Evolutionary conservation across 768 basidiomycete species (phyloP).

Genomic region (Collybia sordida): DNA sequence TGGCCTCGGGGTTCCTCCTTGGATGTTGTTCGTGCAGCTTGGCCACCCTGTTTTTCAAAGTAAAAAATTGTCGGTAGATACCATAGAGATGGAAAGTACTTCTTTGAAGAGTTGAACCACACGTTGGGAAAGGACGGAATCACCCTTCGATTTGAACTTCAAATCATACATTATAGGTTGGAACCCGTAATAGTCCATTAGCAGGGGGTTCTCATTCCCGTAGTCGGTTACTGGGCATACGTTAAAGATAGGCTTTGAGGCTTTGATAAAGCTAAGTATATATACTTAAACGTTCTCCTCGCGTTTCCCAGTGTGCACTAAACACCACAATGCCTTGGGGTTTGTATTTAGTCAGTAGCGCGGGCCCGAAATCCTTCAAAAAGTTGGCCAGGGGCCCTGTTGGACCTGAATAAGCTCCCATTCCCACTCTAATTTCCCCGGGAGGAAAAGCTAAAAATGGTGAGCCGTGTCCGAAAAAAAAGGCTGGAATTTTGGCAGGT

Average conservation of each 20-base stretch:
- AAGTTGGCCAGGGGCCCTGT: slow-evolving; percentile 57
- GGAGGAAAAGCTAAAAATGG: slow-evolving; percentile 47
- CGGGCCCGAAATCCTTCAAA: slow-evolving; percentile 63
- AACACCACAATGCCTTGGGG: slow-evolving; percentile 82
- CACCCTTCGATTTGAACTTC: slow-evolving; percentile 69
- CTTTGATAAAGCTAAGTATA: too few relatives aligned
- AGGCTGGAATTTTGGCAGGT: slow-evolving; percentile 63
- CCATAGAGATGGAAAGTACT: slow-evolving; percentile 19
- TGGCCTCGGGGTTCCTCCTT: slow-evolving; percentile 55
- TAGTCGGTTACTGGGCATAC: slow-evolving; percentile 65
- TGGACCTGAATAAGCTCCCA: slow-evolving; percentile 39
- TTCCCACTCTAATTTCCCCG: slow-evolving; percentile 11
- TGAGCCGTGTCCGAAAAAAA: slow-evolving; percentile 78
- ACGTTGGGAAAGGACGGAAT: slow-evolving; percentile 51
- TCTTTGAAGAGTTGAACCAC: slow-evolving; percentile 61
- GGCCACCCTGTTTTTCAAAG: slow-evolving; percentile 38
- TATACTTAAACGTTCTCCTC: slow-evolving; percentile 54
- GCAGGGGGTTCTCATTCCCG: slow-evolving; percentile 69
- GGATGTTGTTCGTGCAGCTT: slow-evolving; percentile 47
- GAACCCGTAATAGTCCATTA: slow-evolving; percentile 79
- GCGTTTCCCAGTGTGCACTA: slow-evolving; percentile 82
- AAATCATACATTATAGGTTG: slow-evolving; percentile 54
- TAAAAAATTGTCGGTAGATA: background rate
- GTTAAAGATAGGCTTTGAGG: too few relatives aligned
- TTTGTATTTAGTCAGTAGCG: slow-evolving; percentile 64